These are phyloP conservation scores for Penicillium expansum DNA, from an alignment of 2,329 filamentous ascomycete genomes.

Conservation along the genomic window DNA sequence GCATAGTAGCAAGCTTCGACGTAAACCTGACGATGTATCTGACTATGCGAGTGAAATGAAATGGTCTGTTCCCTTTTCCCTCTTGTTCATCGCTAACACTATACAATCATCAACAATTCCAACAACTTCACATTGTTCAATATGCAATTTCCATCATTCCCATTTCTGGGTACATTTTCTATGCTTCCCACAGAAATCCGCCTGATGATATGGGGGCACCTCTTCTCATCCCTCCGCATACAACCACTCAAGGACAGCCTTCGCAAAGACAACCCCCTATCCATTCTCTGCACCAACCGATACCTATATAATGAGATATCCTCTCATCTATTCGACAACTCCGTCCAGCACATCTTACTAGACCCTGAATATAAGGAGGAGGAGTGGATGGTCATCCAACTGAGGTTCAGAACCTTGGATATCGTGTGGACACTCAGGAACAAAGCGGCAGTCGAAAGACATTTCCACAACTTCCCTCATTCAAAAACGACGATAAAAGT, in stretches of 20 bases:
- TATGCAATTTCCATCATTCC: background rate
- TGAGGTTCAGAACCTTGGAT: background rate
- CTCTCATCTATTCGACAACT: background rate
- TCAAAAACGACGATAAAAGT: background rate
- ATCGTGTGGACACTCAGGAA: background rate
- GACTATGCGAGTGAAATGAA: background rate
- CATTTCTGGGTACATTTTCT: background rate
- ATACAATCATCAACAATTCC: background rate
- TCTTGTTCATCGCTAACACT: background rate
- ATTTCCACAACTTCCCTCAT: conserved; percentile 1
- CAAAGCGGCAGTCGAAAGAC: background rate
- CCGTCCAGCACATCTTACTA: background rate
- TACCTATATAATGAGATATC: conserved; percentile 9
- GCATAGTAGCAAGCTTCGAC: background rate
- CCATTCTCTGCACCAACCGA: background rate
- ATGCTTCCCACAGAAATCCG: conserved; percentile 2
- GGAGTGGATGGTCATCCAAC: background rate
- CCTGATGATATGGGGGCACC: conserved; percentile 1
- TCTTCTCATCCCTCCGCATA: background rate
- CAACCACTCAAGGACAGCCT: no score
- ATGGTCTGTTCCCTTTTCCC: background rate
- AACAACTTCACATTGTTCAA: background rate
- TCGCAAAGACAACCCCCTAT: background rate
- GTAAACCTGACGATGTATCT: background rate
- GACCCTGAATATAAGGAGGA: background rate